phyloP scores from a whole-genome alignment of 805 yeast genomes.

The Yamadazyma nakazawae region DNA sequence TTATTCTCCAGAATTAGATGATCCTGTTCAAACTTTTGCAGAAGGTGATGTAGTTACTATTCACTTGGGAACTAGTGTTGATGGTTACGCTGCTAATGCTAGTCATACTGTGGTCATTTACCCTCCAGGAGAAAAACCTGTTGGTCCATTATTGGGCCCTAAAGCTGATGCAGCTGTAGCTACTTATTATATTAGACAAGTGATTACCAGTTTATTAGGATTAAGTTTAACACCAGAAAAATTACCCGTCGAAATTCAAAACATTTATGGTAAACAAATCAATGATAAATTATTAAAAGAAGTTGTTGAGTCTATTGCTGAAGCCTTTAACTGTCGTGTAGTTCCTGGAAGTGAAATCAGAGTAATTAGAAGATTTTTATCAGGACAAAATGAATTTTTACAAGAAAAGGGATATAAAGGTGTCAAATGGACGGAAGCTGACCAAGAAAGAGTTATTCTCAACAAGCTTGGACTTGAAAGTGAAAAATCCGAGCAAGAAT shows the following conservation, averaged over 20 bases:
- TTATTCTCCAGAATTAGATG: conserved; percentile 83
- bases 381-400: conserved; percentile 91
- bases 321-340: conserved; percentile 73
- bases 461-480: conserved; percentile 21
- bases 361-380: conserved; percentile 86
- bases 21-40: conserved; percentile 45
- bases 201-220: conserved; percentile 75
- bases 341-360: conserved; percentile 93
- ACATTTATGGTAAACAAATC: conserved; percentile 37
- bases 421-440: conserved; percentile 81
- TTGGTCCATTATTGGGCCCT: conserved; percentile 78
- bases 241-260: conserved; percentile 51
- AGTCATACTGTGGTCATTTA: conserved; percentile 86
- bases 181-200: conserved; percentile 82
- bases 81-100: conserved; percentile 86
- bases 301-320: conserved; percentile 85
- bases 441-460: conserved; percentile 64
- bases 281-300: conserved; percentile 69
- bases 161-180: conserved; percentile 91
- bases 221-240: conserved; percentile 74
- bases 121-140: conserved; percentile 62
- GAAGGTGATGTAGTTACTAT: conserved; percentile 87
- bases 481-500: not conserved
- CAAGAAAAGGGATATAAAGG: conserved; percentile 93
- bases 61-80: conserved; percentile 85